These are phyloP conservation scores for Chloropicon primus DNA, from an alignment of 139 green algal genomes.

Conservation along the genomic window DNA sequence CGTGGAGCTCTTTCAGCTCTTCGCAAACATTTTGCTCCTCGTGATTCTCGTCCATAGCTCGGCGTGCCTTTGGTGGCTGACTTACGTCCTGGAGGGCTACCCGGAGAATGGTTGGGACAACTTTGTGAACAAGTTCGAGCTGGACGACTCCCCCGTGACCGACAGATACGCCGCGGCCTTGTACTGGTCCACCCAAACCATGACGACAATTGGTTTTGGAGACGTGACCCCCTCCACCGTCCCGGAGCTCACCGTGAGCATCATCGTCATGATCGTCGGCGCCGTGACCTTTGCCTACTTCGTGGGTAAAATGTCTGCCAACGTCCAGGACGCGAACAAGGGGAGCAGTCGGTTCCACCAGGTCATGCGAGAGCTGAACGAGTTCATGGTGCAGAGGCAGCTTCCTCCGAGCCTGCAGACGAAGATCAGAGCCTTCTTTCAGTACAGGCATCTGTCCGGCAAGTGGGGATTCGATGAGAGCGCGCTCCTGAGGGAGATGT, in stretches of 20 bases:
- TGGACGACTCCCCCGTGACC: not conserved
- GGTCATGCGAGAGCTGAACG: not conserved
- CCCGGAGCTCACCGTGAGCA: not conserved
- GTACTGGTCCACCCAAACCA: not conserved
- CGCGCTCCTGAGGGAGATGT: not conserved
- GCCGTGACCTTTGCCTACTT: not conserved
- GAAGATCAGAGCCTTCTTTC: not conserved
- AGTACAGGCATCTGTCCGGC: not conserved
- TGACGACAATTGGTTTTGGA: not conserved
- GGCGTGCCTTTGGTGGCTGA: not conserved
- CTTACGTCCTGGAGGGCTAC: not conserved
- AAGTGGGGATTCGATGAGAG: not conserved
- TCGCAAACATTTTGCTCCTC: not conserved
- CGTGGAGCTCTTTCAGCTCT: not conserved
- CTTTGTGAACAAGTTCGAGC: not conserved
- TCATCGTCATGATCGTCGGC: not conserved
- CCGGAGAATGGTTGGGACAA: not conserved
- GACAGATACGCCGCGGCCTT: not conserved
- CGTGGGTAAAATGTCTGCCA: not conserved
- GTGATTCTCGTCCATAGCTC: not conserved
- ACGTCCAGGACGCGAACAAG: not conserved
- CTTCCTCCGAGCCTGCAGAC: not conserved
- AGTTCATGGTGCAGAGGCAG: not conserved
- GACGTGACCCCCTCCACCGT: not conserved
- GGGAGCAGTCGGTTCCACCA: not conserved